Base-by-base conservation (phyloP, 208 protist species). In the Trypanosoma platydactyli region DNA sequence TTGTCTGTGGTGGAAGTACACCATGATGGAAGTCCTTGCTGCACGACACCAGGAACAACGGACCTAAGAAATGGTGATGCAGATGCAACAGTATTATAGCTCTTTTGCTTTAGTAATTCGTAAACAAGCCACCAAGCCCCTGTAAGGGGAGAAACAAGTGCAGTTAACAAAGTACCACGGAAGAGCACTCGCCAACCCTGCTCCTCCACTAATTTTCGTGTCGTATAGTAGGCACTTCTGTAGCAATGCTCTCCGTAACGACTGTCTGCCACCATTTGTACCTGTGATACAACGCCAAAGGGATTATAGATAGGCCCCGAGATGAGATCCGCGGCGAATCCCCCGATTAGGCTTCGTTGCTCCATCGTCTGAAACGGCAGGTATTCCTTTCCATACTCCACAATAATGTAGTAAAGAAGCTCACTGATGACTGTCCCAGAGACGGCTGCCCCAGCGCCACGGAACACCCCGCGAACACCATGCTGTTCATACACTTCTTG, bases 51-150 rank as follows among this genome's bases (percentile, higher is more conserved):
- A 18, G 78, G 74, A 50, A 83, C 20, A 22, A 80, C 33, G 18
- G 40, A 20, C 20, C 59, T 55, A 7, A 80, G 33, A 20, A 54
- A 58, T 0, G 64, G 27, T 63, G 51, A 38, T 15, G 56, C 45
- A 52, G 76, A 75, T 1, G 72, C 73, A 11, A 59, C 67, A 11
- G 53, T 27, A 29, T 53, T 71, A 71, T 94, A 94, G 13, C 69
- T 68, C 38, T 62, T 48, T 18, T 78, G 64, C 68, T 94, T 94
- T 65, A 94, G 78, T 3, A 59, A 76, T 51, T 94, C 88, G 67
- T 94, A 94, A 16, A 91, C 69, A 57, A 87, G 83, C 84, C 88
- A 94, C 84, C 88, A 94, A 46, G 81, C 81, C 13, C 88, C 88
- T 5, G 82, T 89, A 53, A 94, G 64, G 12, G 88, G 88, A 6